Conservation (phyloP, 2,329 filamentous ascomycete species). For the Emmonsiellopsis sp. region DNA sequence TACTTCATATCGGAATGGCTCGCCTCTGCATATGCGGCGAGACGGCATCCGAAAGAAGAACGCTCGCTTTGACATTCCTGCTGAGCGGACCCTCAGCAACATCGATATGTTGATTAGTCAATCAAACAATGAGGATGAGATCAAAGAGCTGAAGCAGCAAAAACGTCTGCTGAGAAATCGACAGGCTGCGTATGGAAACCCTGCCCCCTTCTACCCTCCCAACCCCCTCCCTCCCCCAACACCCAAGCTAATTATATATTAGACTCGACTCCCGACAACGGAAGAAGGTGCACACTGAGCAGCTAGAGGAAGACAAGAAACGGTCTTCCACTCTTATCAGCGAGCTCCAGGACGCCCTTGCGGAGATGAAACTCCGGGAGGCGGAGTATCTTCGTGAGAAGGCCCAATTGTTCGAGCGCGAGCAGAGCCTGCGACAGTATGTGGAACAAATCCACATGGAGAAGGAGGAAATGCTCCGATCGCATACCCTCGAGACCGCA, state of each 20-base stretch:
- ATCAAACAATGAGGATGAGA: slow-evolving; percentile 72
- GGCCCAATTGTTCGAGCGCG: slow-evolving; percentile 57
- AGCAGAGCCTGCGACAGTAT: slow-evolving; percentile 64
- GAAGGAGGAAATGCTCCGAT: slow-evolving; percentile 83
- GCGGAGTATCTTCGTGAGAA: slow-evolving; percentile 45
- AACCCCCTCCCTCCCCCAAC: background rate
- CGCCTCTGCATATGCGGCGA: slow-evolving; percentile 62
- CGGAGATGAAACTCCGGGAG: slow-evolving; percentile 55
- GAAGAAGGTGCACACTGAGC: slow-evolving; percentile 97
- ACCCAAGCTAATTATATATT: slow-evolving; percentile 6
- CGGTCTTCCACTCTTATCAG: slow-evolving; percentile 67
- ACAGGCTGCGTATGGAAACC: slow-evolving; percentile 76
- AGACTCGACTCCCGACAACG: slow-evolving; percentile 93
- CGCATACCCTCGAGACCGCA: slow-evolving; percentile 80
- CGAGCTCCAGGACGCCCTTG: slow-evolving; percentile 69
- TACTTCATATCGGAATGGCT: slow-evolving; percentile 61
- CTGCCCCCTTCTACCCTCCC: slow-evolving; percentile 14
- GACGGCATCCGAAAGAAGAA: slow-evolving; percentile 99
- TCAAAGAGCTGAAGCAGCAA: slow-evolving; percentile 97
- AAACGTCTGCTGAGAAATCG: slow-evolving; percentile 90
- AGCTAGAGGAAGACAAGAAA: slow-evolving; percentile 95
- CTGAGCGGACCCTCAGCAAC: slow-evolving; percentile 84
- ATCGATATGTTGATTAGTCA: slow-evolving; percentile 88
- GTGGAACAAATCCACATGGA: slow-evolving; percentile 70
- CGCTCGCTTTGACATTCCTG: slow-evolving; percentile 90